Conservation (phyloP, 306 rosid species). For the Urtica urens region DNA sequence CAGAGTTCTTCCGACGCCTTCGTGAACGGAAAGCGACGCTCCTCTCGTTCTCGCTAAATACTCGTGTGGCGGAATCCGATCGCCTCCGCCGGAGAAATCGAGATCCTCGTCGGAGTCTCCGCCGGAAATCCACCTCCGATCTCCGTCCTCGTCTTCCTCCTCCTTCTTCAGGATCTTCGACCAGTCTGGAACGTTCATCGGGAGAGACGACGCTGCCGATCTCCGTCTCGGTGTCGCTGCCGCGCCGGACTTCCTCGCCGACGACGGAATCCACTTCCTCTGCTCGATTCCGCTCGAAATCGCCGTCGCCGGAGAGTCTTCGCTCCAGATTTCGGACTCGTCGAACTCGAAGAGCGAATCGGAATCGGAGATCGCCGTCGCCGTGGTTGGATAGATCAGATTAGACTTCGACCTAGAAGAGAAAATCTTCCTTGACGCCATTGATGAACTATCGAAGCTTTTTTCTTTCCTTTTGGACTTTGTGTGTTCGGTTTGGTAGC, state of each 20-base stretch:
- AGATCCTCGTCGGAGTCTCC: conserved; percentile 11
- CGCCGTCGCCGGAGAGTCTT: neutral
- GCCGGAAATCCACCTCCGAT: conserved; percentile 16
- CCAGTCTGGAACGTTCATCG: conserved; percentile 78
- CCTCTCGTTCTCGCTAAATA: conserved; percentile 73
- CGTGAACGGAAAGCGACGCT: conserved; percentile 74
- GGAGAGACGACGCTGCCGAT: conserved; percentile 40
- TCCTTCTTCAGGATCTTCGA: conserved; percentile 61
- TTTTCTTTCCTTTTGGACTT: neutral
- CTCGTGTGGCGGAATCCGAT: conserved; percentile 67
- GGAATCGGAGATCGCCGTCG: conserved; percentile 11
- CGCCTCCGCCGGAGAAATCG: neutral
- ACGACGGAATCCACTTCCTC: conserved; percentile 15
- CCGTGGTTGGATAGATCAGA: conserved; percentile 30
- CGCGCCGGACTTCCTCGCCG: conserved; percentile 9
- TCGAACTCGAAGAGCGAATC: conserved; percentile 33
- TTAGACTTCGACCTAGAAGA: conserved; percentile 28
- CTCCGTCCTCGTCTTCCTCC: conserved; percentile 37
- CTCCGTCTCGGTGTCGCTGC: neutral
- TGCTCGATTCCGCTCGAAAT: conserved; percentile 4
- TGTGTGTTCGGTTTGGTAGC: neutral
- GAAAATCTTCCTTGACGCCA: conserved; percentile 60
- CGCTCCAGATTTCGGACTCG: conserved; percentile 46
- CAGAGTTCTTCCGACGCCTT: conserved; percentile 88
- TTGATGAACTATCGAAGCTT: conserved; percentile 14